Base-by-base conservation (phyloP, 345 rosid genomes). In the Linum trigynum region DNA sequence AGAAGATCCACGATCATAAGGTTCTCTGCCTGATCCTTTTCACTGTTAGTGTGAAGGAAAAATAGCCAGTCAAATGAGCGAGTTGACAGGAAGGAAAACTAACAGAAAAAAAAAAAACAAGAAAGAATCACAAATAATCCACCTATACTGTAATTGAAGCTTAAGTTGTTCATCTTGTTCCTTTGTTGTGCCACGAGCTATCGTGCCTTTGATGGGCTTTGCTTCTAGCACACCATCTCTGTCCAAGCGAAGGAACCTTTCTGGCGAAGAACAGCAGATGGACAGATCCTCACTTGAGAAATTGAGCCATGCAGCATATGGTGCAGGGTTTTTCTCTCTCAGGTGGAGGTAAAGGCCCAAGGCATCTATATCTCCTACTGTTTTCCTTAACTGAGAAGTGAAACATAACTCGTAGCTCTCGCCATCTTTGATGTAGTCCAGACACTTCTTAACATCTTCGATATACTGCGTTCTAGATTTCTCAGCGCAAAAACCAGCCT, bases 341-440 rank as follows among this genome's bases (percentile, higher is more conserved):
- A 90, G 88, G 74, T 79, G 82, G 71, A 88, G 88, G 74, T 94
- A 94, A 65, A 94, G 85, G 55, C 92, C 87, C 62, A 90, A 64
- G 68, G 90, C 72, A 78, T 94, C 84, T 35, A 83, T 72, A 35
- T 83, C 72, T 70, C 76, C 82, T 45, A 88, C 64, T 39, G 40
- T 75, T 71, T 73, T 78, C 61, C 91, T 83, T 51, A 84, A 71
- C 79, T 84, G 95, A 71, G 92, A 84, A 14, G 99, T 94, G 32
- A 88, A 83, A 75, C 99, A 94, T 66, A 88, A 80, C 81, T 94
- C 97, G 68, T 94, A 94, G 89, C 99, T 94, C 75, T 94, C 99
- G 61, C 99, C 99, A 42, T 94, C 97, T 84, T 75, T 86, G 43
- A 90, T 94, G 72, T 83, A 90, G 48, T 80, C 57, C 75, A 86